These are phyloP conservation scores for Tremella yokohamensis DNA, from an alignment of 768 basidiomycete species.

Conservation along the genomic window DNA sequence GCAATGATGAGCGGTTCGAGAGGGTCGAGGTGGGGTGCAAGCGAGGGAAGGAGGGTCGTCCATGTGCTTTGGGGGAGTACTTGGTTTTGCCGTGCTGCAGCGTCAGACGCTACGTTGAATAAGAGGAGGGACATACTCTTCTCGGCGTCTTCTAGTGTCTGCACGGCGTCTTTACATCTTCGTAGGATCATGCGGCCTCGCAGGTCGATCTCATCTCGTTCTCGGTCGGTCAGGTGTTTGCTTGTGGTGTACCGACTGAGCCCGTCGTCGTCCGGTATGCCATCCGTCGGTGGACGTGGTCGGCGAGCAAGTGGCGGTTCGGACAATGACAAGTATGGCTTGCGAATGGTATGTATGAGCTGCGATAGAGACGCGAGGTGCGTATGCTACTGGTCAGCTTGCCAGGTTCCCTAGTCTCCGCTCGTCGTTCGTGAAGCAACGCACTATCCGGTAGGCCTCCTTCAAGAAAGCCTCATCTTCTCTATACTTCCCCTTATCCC, in stretches of 20 bases:
- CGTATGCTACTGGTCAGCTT: conserved; percentile 26
- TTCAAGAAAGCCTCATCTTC: conserved; percentile 41
- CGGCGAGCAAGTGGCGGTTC: conserved; percentile 45
- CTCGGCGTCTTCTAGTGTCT: conserved; percentile 81
- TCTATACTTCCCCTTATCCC: conserved; percentile 3
- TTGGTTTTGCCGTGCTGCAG: conserved; percentile 23
- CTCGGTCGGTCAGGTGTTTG: conserved; percentile 69
- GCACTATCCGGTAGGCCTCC: conserved; percentile 49
- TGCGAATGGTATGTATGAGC: conserved; percentile 70
- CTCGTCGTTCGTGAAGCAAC: conserved; percentile 3
- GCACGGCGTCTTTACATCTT: conserved; percentile 79
- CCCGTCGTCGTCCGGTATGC: conserved; percentile 14
- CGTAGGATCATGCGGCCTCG: conserved; percentile 81
- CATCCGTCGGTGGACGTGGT: background rate
- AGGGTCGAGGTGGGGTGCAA: conserved; percentile 58
- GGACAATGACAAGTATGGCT: conserved; percentile 74
- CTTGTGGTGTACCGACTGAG: conserved; percentile 45
- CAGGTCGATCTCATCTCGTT: conserved; percentile 92
- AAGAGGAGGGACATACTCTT: conserved; percentile 63
- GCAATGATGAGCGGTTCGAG: conserved; percentile 66
- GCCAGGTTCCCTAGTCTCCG: background rate
- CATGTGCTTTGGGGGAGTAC: conserved; percentile 55
- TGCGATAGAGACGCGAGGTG: conserved; percentile 39
- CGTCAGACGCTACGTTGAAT: conserved; percentile 18
- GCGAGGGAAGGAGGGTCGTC: conserved; percentile 66